Evolutionary conservation across 495 filamentous ascomycete species (phyloP), one percentile per base, ranked within the genome.

Genomic region (Physcia stellaris): DNA sequence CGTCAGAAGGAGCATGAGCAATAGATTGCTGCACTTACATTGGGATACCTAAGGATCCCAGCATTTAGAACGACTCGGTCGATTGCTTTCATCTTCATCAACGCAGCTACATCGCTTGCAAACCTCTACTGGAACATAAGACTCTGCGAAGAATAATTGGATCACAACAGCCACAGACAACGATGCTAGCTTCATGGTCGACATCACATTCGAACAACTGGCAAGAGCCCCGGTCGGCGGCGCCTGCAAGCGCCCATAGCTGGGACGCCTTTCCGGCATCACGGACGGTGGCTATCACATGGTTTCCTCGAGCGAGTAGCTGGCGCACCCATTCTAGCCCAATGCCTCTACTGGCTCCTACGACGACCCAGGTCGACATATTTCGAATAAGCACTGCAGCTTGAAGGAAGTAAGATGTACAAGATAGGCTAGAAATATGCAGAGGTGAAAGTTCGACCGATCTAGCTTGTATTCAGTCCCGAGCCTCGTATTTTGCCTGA

Each of bases 271-370:
- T 53, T 4, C 54, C 40, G 0, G 59, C 42, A 42, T 61, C 56
- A 13, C 71, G 61, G 2, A 64, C 65, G 3, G 70, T 71, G n/a
- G 67, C 70, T 15, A 70, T 59, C 17, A 74, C 66, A 16, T 53
- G 50, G 32, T 73, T 53, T 10, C 64, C 67, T 24, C 50, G 52
- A 18, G 47, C 42, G 2, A 74, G 50, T 4, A 71, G 48, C 42
- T 76, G 71, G 9, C 54, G 47, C 2, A 66, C 63, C 43, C 72
- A 68, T 43, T 75, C 71, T 16, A 72, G 52, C 24, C 71, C 71
- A 41, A 76, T 75, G 40, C 71, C 71, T 49, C 70, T 57, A 31
- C 62, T 66, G 20, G 68, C 70, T 24, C 71, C 71, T 10, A 74
- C 56, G n/a, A 75, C 60, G 7, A 72, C 48, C 65, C 70, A 73